phyloP scores from a whole-genome alignment of 371 early-diverging fungal species.

The Apophysomyces trapeziformis region DNA sequence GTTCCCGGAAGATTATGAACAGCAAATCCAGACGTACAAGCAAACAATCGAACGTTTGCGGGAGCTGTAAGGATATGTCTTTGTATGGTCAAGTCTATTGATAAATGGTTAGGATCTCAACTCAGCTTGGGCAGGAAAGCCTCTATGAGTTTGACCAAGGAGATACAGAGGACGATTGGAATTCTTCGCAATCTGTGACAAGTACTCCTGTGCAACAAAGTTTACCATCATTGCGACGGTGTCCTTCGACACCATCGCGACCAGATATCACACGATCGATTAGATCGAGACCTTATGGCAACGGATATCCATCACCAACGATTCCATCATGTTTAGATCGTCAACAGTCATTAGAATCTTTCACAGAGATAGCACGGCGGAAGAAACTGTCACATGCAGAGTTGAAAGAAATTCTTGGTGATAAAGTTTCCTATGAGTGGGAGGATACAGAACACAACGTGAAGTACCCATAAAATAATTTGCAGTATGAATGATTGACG shows the following conservation, averaged over 20 bases:
- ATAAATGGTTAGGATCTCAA: background rate
- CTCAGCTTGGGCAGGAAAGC: background rate
- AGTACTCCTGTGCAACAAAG: background rate
- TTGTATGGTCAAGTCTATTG: background rate
- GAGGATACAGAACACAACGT: background rate
- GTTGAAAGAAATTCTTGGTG: constrained; percentile 4
- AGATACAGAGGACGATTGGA: background rate
- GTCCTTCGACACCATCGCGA: background rate
- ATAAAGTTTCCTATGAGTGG: constrained; percentile 6
- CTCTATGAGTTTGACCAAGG: background rate
- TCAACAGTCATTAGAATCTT: background rate
- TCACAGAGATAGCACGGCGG: background rate
- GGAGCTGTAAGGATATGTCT: background rate
- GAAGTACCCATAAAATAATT: background rate
- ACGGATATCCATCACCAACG: constrained; percentile 1
- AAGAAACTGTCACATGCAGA: background rate
- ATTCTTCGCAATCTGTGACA: background rate
- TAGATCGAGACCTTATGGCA: background rate
- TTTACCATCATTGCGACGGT: background rate
- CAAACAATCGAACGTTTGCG: constrained; percentile 5
- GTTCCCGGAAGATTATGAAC: background rate
- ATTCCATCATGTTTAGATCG: background rate
- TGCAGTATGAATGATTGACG: background rate
- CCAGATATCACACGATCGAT: constrained; percentile 1
- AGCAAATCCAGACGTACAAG: constrained; percentile 1